Evolutionary conservation across 2,329 filamentous ascomycete species (phyloP), one percentile per base, ranked within the genome.

Genomic region (Domatiomyces catenatus): DNA sequence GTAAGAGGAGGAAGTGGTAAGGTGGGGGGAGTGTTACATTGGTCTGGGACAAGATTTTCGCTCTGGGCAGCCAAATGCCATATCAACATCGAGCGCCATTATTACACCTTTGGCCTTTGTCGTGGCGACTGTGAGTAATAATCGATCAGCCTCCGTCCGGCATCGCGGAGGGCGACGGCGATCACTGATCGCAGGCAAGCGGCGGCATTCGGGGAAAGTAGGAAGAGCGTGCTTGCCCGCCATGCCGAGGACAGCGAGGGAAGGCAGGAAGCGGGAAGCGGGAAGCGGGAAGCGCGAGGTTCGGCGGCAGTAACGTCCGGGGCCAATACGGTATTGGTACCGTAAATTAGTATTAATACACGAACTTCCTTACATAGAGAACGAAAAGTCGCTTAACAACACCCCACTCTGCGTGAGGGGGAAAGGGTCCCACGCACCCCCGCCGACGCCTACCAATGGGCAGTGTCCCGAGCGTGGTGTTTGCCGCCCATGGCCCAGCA

Each of bases 371-470:
- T 6, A 24, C 22, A 24, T 3, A 3, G 22, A 24, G 22, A 24
- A 24, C 3, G 22, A 15, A 39, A 15, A 39, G 32, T 39, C 32
- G 32, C 32, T 39, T 39, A 39, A 39, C 32, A 39, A 39, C 32
- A 39, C 32, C 15, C 32, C 32, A 10, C 32, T 15, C 32, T 39
- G 4, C 15, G 32, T 12, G 10, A 39, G 49, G 54, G 8, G 48
- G n/a, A n/a, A n/a, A n/a, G 53, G 17, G 36, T 55, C n/a, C 48
- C 53, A 36, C 54, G 53, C 1, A 52, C 54, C 39, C 42, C 48
- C 32, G 51, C 54, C 28, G 53, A 53, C 18, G 50, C 50, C 17
- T 56, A 39, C 32, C 32, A 39, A 39, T 39, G 32, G 32, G 32
- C 32, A 39, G 32, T 39, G 32, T 39, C 32, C 32, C 32, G 32